Percentiles rank a stretch among this genome's conserved stretches.
Evolutionary conservation across 345 rosid genomes (phyloP).

Genomic region (Eucalyptus brandiana): DNA sequence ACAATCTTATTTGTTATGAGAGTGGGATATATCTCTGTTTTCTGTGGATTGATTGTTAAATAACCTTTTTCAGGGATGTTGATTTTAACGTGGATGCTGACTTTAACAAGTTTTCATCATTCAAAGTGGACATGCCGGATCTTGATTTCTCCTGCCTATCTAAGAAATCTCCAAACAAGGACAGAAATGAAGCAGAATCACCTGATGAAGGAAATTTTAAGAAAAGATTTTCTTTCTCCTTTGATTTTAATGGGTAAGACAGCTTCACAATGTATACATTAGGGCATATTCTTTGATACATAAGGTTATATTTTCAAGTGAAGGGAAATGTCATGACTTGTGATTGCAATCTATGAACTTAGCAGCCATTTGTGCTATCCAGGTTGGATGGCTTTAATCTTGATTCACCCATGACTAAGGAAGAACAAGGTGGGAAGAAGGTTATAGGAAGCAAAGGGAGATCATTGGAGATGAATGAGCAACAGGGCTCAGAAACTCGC

Average conservation of each 20-base stretch:
- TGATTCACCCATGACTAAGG: constrained; percentile 23
- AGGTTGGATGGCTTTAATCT: constrained; percentile 54
- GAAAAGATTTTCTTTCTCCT: neutral
- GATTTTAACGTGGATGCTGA: constrained; percentile 68
- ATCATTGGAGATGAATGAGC: constrained; percentile 14
- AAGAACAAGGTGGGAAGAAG: constrained; percentile 16
- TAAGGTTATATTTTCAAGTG: neutral
- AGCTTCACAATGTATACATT: neutral
- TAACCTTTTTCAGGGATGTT: constrained; percentile 53
- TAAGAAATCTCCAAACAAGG: constrained; percentile 34
- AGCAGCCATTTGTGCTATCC: neutral
- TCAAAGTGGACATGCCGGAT: constrained; percentile 73
- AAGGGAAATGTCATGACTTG: neutral
- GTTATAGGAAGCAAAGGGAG: constrained; percentile 9
- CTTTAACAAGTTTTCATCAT: constrained; percentile 65
- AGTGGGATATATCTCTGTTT: neutral
- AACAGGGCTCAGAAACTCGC: constrained; percentile 13
- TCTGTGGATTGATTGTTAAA: neutral
- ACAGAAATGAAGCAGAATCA: constrained; percentile 33
- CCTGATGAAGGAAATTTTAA: neutral
- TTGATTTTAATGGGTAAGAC: constrained; percentile 40
- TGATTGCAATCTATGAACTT: neutral
- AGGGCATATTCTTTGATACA: neutral
- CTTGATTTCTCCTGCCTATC: constrained; percentile 63
- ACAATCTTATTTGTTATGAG: neutral